Evolutionary conservation across 495 filamentous ascomycete genomes (phyloP).

Genomic region (Hypoxylon crocopeplum): DNA sequence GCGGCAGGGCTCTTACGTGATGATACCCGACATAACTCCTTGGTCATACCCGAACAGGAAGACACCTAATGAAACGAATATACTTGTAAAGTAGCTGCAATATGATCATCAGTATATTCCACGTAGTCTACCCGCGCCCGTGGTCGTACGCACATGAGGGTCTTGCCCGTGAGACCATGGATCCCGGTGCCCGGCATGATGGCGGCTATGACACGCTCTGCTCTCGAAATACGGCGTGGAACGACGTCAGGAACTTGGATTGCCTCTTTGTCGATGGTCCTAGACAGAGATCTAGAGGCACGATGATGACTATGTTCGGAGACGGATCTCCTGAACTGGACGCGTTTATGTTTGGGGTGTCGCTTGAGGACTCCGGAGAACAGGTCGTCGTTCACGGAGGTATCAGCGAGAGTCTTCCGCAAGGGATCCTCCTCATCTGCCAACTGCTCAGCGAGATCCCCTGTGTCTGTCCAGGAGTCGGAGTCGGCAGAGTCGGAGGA

Average conservation of each 20-base stretch:
- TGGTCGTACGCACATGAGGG: slow-evolving; percentile 74
- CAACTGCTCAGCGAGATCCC: slow-evolving; percentile 90
- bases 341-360: slow-evolving; percentile 51
- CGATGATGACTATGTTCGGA: slow-evolving; percentile 38
- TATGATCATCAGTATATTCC: slow-evolving; percentile 45
- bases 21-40: slow-evolving; percentile 98
- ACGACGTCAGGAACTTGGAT: slow-evolving; percentile 79
- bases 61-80: slow-evolving; percentile 97
- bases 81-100: slow-evolving; percentile 90
- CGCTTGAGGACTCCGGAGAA: slow-evolving; percentile 56
- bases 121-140: neutral
- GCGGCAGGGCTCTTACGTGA: slow-evolving; percentile 59
- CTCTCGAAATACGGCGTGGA: slow-evolving; percentile 65
- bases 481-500: slow-evolving; percentile 68
- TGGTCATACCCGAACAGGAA: slow-evolving; percentile 99
- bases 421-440: slow-evolving; percentile 81
- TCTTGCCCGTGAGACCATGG: slow-evolving; percentile 94
- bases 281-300: slow-evolving; percentile 35
- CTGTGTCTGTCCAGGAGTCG: slow-evolving; percentile 91
- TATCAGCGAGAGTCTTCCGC: slow-evolving; percentile 66
- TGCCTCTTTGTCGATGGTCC: slow-evolving; percentile 74
- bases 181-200: slow-evolving; percentile 87
- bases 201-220: slow-evolving; percentile 71
- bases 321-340: slow-evolving; percentile 52
- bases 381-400: slow-evolving; percentile 62